These are phyloP conservation scores for Acephala macrosclerotiorum DNA, from an alignment of 2,329 filamentous ascomycete genomes.

Conservation along the genomic window DNA sequence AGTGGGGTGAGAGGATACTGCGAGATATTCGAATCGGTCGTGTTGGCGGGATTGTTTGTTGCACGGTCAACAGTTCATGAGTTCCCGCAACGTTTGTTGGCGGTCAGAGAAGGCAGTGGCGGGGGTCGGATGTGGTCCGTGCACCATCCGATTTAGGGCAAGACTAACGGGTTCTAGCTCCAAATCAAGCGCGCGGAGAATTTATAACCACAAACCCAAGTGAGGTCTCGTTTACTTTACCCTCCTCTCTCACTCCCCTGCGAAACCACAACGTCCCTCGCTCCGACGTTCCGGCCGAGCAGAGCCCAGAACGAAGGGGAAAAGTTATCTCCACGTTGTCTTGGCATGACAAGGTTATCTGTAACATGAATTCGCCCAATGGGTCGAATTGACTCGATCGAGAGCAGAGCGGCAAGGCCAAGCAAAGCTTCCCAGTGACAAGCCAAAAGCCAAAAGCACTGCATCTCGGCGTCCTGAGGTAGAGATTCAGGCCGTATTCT, in stretches of 20 bases:
- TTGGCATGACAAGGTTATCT: constrained; percentile 3
- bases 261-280: background rate
- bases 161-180: too few species aligned
- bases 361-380: background rate
- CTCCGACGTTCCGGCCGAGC: background rate
- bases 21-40: too few species aligned
- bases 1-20: background rate
- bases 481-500: background rate
- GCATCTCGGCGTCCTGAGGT: background rate
- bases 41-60: background rate
- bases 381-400: background rate
- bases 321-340: background rate
- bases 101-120: background rate
- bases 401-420: background rate
- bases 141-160: background rate
- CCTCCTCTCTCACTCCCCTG: background rate
- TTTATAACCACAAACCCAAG: too few species aligned
- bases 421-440: background rate
- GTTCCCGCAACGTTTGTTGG: background rate
- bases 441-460: background rate
- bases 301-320: background rate
- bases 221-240: background rate
- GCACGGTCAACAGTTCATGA: background rate
- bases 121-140: background rate
- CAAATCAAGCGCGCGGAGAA: too few species aligned